A percentile compares a stretch with the other conserved stretches of the same genome.
phyloP scores from a whole-genome alignment of 139 green algal genomes.

The Nannochloris sp. region DNA sequence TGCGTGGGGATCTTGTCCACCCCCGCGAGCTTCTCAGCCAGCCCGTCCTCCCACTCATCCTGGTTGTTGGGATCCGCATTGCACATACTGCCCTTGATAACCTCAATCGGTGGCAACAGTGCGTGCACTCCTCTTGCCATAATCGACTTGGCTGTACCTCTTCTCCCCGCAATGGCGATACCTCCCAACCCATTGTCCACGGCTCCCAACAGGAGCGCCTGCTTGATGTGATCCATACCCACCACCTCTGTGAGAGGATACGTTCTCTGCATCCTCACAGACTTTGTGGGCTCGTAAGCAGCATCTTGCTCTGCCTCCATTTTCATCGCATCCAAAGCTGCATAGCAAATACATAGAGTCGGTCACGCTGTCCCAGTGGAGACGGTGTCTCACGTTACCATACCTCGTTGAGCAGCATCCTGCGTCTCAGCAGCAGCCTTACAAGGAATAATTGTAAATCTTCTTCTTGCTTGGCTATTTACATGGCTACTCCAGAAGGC shows the following conservation, averaged over 20 bases:
- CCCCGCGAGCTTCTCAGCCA: conserved; percentile 46
- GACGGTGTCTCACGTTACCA: too few relatives aligned
- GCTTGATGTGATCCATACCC: conserved; percentile 91
- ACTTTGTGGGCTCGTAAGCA: conserved; percentile 13
- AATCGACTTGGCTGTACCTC: conserved; percentile 93
- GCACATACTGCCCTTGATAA: conserved; percentile 80
- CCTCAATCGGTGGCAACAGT: conserved; percentile 95
- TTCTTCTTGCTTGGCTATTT: too few relatives aligned
- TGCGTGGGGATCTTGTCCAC: conserved; percentile 27
- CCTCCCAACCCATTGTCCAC: conserved; percentile 84
- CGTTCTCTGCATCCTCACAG: conserved; percentile 32
- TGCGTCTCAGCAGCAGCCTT: too few relatives aligned
- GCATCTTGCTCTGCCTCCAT: conserved; percentile 15
- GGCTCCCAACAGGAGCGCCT: conserved; percentile 92
- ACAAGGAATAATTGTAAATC: too few relatives aligned
- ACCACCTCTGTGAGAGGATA: conserved; percentile 81
- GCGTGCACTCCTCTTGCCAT: conserved; percentile 93
- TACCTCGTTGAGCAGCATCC: too few relatives aligned
- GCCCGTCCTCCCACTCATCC: conserved; percentile 74
- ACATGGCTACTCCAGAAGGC: too few relatives aligned
- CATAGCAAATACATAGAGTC: background rate
- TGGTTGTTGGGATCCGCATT: conserved; percentile 91
- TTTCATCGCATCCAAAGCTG: conserved; percentile 15
- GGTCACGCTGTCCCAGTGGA: too few relatives aligned
- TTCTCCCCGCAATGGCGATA: conserved; percentile 83